These are phyloP conservation scores for Pythium rhizo-oryzae DNA, from an alignment of 352 stramenopile species.

Conservation along the genomic window DNA sequence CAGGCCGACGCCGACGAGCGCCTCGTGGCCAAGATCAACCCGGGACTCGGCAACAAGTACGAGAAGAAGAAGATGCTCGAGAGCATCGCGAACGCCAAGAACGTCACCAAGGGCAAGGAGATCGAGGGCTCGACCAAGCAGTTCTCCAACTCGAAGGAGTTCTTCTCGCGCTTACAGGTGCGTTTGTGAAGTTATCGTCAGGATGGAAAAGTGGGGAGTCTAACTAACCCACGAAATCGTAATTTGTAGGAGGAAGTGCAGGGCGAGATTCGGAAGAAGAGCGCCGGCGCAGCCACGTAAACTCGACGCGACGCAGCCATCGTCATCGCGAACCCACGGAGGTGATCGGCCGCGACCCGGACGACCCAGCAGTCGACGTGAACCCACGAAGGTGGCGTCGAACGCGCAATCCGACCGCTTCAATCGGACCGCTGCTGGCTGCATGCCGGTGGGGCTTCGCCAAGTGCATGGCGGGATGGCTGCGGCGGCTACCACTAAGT, in stretches of 20 bases:
- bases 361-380: background rate
- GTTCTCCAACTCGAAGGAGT: conserved; percentile 90
- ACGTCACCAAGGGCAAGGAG: conserved; percentile 81
- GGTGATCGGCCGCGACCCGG: background rate
- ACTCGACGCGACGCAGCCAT: background rate
- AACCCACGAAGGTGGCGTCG: conserved; percentile 1
- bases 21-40: conserved; percentile 93
- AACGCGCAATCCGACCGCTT: background rate
- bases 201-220: background rate
- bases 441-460: background rate
- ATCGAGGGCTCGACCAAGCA: conserved; percentile 83
- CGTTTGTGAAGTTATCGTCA: background rate
- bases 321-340: conserved; percentile 2
- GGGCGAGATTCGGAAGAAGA: conserved; percentile 36
- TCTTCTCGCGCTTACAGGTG: conserved; percentile 81
- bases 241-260: conserved; percentile 33
- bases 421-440: background rate
- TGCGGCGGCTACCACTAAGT: conserved; percentile 12
- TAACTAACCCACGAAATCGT: background rate
- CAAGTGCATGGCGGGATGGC: background rate
- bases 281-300: conserved; percentile 13
- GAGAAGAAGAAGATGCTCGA: conserved; percentile 93
- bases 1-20: conserved; percentile 91
- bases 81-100: conserved; percentile 77
- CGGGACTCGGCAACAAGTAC: conserved; percentile 96